A percentile compares a stretch with the other conserved stretches of the same genome.
Evolutionary conservation across 352 stramenopile species (phyloP).

Genomic region (Peronospora farinosa): DNA sequence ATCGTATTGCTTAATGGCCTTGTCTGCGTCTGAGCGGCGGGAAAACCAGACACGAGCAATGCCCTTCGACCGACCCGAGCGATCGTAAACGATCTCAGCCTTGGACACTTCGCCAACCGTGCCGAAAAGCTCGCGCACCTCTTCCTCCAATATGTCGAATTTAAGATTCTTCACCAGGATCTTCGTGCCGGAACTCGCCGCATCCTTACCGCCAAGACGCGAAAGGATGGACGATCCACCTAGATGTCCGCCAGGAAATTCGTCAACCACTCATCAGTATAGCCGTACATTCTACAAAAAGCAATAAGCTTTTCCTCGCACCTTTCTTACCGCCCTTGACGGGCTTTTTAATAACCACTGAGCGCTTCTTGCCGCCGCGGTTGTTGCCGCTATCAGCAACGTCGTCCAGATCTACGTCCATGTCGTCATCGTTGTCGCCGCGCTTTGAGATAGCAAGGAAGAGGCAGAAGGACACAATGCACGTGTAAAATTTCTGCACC

Average conservation of each 20-base stretch:
- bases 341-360: slow-evolving; percentile 44
- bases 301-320: slow-evolving; percentile 14
- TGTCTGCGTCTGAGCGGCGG: slow-evolving; percentile 59
- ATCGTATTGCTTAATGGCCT: slow-evolving; percentile 81
- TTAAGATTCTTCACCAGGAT: slow-evolving; percentile 83
- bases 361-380: slow-evolving; percentile 42
- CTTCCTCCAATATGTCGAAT: slow-evolving; percentile 78
- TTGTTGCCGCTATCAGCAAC: slow-evolving; percentile 21
- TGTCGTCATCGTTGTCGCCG: slow-evolving; percentile 39
- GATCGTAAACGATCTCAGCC: slow-evolving; percentile 78
- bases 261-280: slow-evolving; percentile 14
- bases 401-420: slow-evolving; percentile 60
- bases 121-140: slow-evolving; percentile 71
- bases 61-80: slow-evolving; percentile 74
- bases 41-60: slow-evolving; percentile 74
- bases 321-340: slow-evolving; percentile 55
- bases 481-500: slow-evolving; percentile 28
- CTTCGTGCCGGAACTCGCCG: slow-evolving; percentile 44
- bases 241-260: slow-evolving; percentile 6
- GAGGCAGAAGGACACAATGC: slow-evolving; percentile 25
- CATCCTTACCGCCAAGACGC: slow-evolving; percentile 50
- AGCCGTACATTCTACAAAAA: neutral
- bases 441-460: slow-evolving; percentile 32
- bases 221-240: slow-evolving; percentile 53
- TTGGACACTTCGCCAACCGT: slow-evolving; percentile 74